Evolutionary conservation across 2,329 filamentous ascomycete species (phyloP).

Genomic region (Tolypocladium tundrense): DNA sequence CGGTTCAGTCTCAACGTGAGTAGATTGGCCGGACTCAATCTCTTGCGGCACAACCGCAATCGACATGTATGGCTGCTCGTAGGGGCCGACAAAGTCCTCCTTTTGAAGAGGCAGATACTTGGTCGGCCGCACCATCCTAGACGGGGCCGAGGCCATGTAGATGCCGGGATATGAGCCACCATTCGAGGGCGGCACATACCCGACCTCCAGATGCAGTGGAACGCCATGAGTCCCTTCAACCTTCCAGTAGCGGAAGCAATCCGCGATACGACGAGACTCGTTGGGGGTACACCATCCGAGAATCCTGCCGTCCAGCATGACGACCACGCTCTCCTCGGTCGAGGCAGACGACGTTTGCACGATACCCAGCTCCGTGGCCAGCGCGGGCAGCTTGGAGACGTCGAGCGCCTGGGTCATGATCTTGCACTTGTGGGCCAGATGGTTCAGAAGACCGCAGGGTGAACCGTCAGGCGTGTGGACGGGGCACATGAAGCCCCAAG

Average conservation of each 20-base stretch:
- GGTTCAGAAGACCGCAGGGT: slow-evolving; percentile 89
- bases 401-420: slow-evolving; percentile 71
- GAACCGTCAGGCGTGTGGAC: slow-evolving; percentile 95
- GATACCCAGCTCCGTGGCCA: slow-evolving; percentile 72
- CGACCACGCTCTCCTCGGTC: slow-evolving; percentile 71
- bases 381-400: slow-evolving; percentile 60
- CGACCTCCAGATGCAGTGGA: slow-evolving; percentile 79
- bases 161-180: slow-evolving; percentile 94
- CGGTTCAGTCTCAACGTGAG: slow-evolving; percentile 86
- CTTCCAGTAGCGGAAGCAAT: slow-evolving; percentile 91
- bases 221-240: slow-evolving; percentile 75
- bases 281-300: slow-evolving; percentile 83
- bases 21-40: slow-evolving; percentile 77
- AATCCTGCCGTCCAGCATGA: slow-evolving; percentile 84
- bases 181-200: slow-evolving; percentile 76
- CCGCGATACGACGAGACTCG: slow-evolving; percentile 70
- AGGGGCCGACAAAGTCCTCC: slow-evolving; percentile 80
- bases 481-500: slow-evolving; percentile 95
- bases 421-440: slow-evolving; percentile 89
- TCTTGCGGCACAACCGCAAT: slow-evolving; percentile 88
- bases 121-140: slow-evolving; percentile 82
- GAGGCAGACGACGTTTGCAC: slow-evolving; percentile 66
- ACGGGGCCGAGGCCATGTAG: slow-evolving; percentile 80
- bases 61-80: slow-evolving; percentile 97
- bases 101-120: slow-evolving; percentile 84